Percentiles rank a stretch among this genome's conserved stretches.
Evolutionary conservation across 805 yeast species (phyloP).

Genomic region (Suhomyces xylopsoci): DNA sequence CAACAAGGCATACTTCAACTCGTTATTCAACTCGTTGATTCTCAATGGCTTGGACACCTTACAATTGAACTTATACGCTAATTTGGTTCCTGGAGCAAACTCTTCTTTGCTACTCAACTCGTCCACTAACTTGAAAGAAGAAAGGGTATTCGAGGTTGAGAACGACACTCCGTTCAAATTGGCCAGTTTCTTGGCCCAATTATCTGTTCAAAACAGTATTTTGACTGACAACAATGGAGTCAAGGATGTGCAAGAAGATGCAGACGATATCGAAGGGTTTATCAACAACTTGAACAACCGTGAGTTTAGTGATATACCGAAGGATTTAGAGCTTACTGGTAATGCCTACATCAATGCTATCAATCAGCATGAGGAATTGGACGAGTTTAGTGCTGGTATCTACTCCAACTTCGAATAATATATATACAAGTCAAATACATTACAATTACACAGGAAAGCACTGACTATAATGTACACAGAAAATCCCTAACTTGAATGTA

Average conservation of each 20-base stretch:
- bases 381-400: slow-evolving; percentile 85
- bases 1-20: slow-evolving; percentile 20
- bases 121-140: slow-evolving; percentile 10
- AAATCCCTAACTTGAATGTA: no score
- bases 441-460: no score
- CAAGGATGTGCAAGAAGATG: slow-evolving; percentile 12
- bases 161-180: slow-evolving; percentile 39
- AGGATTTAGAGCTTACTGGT: slow-evolving; percentile 29
- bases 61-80: slow-evolving; percentile 27
- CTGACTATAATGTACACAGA: no score
- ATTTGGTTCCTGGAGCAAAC: slow-evolving; percentile 19
- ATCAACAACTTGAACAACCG: slow-evolving; percentile 37
- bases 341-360: slow-evolving; percentile 36
- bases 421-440: neutral
- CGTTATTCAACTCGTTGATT: slow-evolving; percentile 33
- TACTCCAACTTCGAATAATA: slow-evolving; percentile 67
- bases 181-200: slow-evolving; percentile 68
- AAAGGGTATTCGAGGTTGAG: slow-evolving; percentile 14
- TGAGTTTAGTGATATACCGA: slow-evolving; percentile 6
- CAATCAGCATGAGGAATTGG: slow-evolving; percentile 56
- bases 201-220: slow-evolving; percentile 61
- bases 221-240: slow-evolving; percentile 45
- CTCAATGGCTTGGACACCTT: slow-evolving; percentile 34
- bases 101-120: slow-evolving; percentile 8
- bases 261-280: slow-evolving; percentile 23